These are phyloP conservation scores for Cordyceps fumosorosea DNA, from an alignment of 2,329 filamentous ascomycete species.

Conservation along the genomic window DNA sequence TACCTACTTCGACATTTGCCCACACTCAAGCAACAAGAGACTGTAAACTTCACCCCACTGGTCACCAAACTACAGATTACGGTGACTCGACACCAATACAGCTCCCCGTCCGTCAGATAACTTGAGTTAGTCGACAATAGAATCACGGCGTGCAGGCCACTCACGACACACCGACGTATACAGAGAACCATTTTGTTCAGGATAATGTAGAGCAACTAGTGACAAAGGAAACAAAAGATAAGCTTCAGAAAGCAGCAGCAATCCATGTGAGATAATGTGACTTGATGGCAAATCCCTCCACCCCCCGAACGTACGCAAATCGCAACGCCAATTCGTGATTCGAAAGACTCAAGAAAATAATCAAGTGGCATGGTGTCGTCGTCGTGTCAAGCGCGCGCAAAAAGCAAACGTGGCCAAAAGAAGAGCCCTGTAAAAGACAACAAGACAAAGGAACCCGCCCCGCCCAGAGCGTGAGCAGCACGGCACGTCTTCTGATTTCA, in stretches of 20 bases:
- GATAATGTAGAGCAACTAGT: background rate
- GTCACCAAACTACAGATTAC: too few relatives aligned
- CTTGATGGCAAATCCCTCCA: conserved; percentile 5
- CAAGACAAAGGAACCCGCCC: background rate
- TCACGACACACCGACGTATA: background rate
- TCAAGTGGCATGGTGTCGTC: conserved; percentile 23
- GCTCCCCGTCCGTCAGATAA: too few relatives aligned
- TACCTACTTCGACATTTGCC: too few relatives aligned
- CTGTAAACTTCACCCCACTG: too few relatives aligned
- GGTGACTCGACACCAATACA: too few relatives aligned
- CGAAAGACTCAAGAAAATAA: conserved; percentile 23
- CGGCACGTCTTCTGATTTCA: conserved; percentile 17
- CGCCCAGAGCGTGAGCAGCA: conserved; percentile 12
- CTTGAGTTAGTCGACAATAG: too few relatives aligned
- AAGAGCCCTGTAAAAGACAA: conserved; percentile 2
- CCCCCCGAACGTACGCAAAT: conserved; percentile 19
- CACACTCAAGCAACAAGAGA: too few relatives aligned
- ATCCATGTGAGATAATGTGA: conserved; percentile 14
- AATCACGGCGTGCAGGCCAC: too few relatives aligned
- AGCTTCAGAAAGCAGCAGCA: conserved; percentile 11
- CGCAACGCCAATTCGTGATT: conserved; percentile 37
- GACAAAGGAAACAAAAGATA: conserved; percentile 11
- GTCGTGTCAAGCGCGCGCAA: conserved; percentile 28
- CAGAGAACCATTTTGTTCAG: background rate
- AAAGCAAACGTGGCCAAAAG: conserved; percentile 16